These are phyloP conservation scores for Plectosphaerella cucumerina DNA, from an alignment of 2,329 filamentous ascomycete species.

Conservation along the genomic window DNA sequence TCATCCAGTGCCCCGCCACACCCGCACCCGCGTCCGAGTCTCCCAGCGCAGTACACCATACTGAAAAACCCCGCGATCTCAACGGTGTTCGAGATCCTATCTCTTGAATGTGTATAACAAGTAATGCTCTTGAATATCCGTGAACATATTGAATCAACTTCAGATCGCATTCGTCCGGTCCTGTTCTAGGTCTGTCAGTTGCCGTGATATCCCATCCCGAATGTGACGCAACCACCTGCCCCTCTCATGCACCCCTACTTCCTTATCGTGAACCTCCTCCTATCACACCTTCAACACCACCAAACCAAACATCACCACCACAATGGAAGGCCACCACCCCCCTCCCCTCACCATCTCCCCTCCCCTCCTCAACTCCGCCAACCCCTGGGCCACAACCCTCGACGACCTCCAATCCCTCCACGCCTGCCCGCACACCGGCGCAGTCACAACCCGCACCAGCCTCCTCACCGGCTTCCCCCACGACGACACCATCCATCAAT, in stretches of 20 bases:
- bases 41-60: too few relatives aligned
- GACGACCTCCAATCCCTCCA: slow-evolving; percentile 61
- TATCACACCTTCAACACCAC: background rate
- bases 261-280: background rate
- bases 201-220: too few relatives aligned
- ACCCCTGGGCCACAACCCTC: slow-evolving; percentile 68
- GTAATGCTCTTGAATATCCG: too few relatives aligned
- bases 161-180: too few relatives aligned
- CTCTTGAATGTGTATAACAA: too few relatives aligned
- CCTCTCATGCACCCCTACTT: background rate
- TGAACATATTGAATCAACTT: too few relatives aligned
- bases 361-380: slow-evolving; percentile 70
- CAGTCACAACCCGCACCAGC: slow-evolving; percentile 70
- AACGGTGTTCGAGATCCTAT: too few relatives aligned
- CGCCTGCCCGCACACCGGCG: slow-evolving; percentile 59
- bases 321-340: slow-evolving; percentile 9
- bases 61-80: too few relatives aligned
- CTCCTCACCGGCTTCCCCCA: slow-evolving; percentile 63
- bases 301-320: background rate
- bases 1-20: too few relatives aligned
- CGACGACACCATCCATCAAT: slow-evolving; percentile 56
- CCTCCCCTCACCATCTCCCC: slow-evolving; percentile 48
- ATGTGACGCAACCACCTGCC: background rate
- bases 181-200: too few relatives aligned
- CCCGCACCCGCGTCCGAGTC: too few relatives aligned